These are phyloP conservation scores for Alternaria dauci DNA, from an alignment of 2,329 filamentous ascomycete genomes.

Conservation along the genomic window DNA sequence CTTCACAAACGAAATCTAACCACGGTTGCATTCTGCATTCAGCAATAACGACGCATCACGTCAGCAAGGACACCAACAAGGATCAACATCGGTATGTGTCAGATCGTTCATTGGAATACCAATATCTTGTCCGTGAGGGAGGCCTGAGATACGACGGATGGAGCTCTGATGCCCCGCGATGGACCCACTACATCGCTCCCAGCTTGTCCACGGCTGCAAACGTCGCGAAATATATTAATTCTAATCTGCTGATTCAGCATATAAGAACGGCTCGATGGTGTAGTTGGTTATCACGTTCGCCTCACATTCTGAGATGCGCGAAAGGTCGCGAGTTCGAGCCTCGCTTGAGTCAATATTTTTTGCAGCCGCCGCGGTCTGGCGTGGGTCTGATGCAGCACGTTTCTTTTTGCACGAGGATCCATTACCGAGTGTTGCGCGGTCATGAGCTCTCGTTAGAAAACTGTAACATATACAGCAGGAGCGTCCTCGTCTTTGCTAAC, in stretches of 20 bases:
- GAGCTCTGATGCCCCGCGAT: no score
- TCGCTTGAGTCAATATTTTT: slow-evolving; percentile 31
- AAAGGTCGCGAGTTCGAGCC: slow-evolving; percentile 41
- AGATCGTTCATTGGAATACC: background rate
- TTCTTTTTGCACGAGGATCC: background rate
- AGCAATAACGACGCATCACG: background rate
- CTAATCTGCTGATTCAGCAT: background rate
- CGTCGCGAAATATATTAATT: background rate
- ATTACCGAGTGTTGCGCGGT: no score
- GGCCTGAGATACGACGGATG: no score
- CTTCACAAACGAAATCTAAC: background rate
- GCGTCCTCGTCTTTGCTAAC: no score
- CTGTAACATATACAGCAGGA: no score
- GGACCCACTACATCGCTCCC: background rate
- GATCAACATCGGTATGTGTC: background rate
- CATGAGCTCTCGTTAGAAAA: no score
- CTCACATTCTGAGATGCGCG: slow-evolving; percentile 30
- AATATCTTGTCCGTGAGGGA: background rate
- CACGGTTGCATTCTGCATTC: background rate
- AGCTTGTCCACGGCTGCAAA: background rate
- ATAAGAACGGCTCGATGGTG: slow-evolving; percentile 29
- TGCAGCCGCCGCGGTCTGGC: background rate
- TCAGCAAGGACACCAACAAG: background rate
- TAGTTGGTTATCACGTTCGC: slow-evolving; percentile 43
- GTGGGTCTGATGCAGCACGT: background rate